Evolutionary conservation across 305 asterid species (phyloP).

Genomic region (Striga hermonthica): DNA sequence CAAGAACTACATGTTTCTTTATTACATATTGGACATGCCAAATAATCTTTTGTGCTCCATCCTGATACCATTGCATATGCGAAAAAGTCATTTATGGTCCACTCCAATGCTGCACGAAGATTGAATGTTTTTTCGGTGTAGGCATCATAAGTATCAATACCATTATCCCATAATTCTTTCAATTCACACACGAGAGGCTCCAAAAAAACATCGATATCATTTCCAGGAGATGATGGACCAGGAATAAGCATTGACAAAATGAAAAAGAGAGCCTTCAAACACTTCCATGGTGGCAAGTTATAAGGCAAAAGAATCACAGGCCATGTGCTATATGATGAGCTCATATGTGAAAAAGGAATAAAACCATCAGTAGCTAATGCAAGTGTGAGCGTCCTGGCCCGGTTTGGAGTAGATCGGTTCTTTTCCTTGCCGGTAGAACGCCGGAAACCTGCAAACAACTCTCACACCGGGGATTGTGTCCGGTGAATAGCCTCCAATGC

Average conservation of each 20-base stretch:
- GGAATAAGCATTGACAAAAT: neutral
- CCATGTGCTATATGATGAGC: too few species aligned
- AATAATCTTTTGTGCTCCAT: slow-evolving; percentile 5
- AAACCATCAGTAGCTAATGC: neutral
- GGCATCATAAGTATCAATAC: slow-evolving; percentile 2
- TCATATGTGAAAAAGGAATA: neutral
- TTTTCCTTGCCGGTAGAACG: too few species aligned
- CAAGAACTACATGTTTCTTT: neutral
- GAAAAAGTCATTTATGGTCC: slow-evolving; percentile 10
- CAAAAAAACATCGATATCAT: neutral
- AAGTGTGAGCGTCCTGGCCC: too few species aligned
- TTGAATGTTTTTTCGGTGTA: neutral
- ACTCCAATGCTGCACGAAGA: neutral
- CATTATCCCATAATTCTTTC: neutral
- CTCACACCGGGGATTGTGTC: too few species aligned
- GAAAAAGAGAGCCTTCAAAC: neutral
- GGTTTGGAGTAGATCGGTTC: too few species aligned
- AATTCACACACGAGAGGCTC: neutral
- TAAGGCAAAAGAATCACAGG: neutral
- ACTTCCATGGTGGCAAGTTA: neutral
- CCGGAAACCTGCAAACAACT: too few species aligned
- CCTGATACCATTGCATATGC: slow-evolving; percentile 15
- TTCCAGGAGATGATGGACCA: neutral
- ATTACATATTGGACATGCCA: slow-evolving; percentile 16
- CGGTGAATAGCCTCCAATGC: too few species aligned